Evolutionary conservation across 495 filamentous ascomycete species (phyloP).

Genomic region (Aspergillus campestris): DNA sequence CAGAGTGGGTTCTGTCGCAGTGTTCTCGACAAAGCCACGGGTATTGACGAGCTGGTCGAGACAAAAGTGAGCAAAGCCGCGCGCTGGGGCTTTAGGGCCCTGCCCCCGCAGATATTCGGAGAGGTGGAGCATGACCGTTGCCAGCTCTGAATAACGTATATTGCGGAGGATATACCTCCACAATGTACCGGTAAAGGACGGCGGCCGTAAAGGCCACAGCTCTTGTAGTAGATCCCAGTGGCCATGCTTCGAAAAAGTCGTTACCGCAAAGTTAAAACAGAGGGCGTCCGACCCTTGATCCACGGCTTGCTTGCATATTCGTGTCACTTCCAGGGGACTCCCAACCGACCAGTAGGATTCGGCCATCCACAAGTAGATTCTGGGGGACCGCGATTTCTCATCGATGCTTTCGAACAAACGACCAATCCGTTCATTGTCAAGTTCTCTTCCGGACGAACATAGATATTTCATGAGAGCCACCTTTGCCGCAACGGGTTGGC

Average conservation of each 20-base stretch:
- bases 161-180: slow-evolving; percentile 4
- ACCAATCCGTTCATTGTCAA: slow-evolving; percentile 32
- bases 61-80: slow-evolving; percentile 14
- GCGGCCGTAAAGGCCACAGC: slow-evolving; percentile 10
- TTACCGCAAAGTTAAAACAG: slow-evolving; percentile 20
- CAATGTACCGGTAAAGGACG: slow-evolving; percentile 5
- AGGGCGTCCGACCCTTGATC: slow-evolving; percentile 5
- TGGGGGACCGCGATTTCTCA: slow-evolving; percentile 15
- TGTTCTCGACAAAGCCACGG: slow-evolving; percentile 10
- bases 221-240: slow-evolving; percentile 24
- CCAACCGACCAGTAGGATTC: slow-evolving; percentile 17
- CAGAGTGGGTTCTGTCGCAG: slow-evolving; percentile 20
- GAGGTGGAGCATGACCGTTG: slow-evolving; percentile 10
- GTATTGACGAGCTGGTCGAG: slow-evolving; percentile 15
- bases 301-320: slow-evolving; percentile 26
- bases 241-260: slow-evolving; percentile 22
- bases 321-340: slow-evolving; percentile 11
- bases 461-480: slow-evolving; percentile 32
- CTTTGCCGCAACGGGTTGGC: slow-evolving; percentile 16
- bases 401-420: slow-evolving; percentile 34
- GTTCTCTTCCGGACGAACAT: slow-evolving; percentile 18
- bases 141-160: slow-evolving; percentile 6
- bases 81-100: background rate
- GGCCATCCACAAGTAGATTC: slow-evolving; percentile 31
- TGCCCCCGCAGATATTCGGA: slow-evolving; percentile 8